Percentiles rank a stretch among this genome's conserved stretches.
Evolutionary conservation across 352 stramenopile genomes (phyloP).

Genomic region (Globisporangium echinulatum): DNA sequence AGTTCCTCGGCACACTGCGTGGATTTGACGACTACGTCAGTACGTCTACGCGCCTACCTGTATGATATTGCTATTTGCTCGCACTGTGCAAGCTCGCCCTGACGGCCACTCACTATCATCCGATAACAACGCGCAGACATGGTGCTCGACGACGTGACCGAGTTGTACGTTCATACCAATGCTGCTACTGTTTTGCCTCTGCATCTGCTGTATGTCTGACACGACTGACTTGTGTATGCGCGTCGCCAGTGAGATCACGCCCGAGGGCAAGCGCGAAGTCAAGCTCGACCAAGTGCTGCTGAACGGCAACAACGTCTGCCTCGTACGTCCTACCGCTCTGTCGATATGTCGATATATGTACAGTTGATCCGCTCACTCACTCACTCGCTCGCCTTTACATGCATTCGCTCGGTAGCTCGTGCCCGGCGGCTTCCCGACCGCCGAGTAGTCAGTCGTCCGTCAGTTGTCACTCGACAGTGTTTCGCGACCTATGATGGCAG

Average conservation of each 20-base stretch:
- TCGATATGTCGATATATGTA: background rate
- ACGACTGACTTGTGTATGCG: background rate
- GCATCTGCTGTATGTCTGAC: background rate
- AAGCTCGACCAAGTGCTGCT: slow-evolving; percentile 95
- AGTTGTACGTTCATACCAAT: slow-evolving; percentile 68
- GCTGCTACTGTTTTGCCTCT: slow-evolving; percentile 1
- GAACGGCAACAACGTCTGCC: slow-evolving; percentile 97
- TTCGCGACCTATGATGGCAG: too few species aligned
- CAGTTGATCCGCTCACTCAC: background rate
- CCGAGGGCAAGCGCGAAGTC: slow-evolving; percentile 80
- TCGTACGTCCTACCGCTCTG: slow-evolving; percentile 38
- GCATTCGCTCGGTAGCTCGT: slow-evolving; percentile 40
- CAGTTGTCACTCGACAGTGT: background rate
- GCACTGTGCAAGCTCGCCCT: too few species aligned
- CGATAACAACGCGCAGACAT: slow-evolving; percentile 41
- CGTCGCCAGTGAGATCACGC: slow-evolving; percentile 71
- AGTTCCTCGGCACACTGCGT: slow-evolving; percentile 91
- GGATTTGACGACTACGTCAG: slow-evolving; percentile 97
- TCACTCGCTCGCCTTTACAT: background rate
- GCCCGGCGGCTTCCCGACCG: slow-evolving; percentile 58
- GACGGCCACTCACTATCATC: too few species aligned
- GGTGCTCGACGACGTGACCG: slow-evolving; percentile 93
- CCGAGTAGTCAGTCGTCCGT: background rate
- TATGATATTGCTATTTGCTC: too few species aligned
- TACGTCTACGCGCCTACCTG: slow-evolving; percentile 31